These are phyloP conservation scores for Fraxinus cuspidata DNA, from an alignment of 257 asterid species.

Conservation along the genomic window DNA sequence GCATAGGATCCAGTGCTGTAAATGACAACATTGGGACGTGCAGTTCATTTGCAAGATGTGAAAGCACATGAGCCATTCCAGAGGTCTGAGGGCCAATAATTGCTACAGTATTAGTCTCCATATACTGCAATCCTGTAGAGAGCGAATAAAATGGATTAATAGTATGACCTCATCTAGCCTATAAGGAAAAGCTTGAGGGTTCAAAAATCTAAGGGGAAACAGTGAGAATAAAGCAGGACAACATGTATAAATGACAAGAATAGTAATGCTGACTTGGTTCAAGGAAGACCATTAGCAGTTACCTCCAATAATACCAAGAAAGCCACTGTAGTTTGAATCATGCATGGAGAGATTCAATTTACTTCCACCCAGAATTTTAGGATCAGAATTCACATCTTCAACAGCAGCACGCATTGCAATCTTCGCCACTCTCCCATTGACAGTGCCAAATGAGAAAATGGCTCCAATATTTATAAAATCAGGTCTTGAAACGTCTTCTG, in stretches of 20 bases:
- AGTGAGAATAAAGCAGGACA: neutral
- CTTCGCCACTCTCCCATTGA: slow-evolving; percentile 63
- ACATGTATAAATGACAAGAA: neutral
- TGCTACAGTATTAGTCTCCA: slow-evolving; percentile 75
- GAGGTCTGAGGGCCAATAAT: slow-evolving; percentile 86
- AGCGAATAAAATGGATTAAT: neutral
- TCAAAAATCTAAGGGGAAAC: neutral
- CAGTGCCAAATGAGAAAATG: slow-evolving; percentile 57
- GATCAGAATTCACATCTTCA: slow-evolving; percentile 69
- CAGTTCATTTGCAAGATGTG: slow-evolving; percentile 82
- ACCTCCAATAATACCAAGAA: slow-evolving; percentile 80
- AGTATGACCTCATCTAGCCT: neutral
- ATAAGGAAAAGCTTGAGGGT: neutral
- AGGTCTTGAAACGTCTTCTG: slow-evolving; percentile 32
- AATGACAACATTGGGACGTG: slow-evolving; percentile 84
- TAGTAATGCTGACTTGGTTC: neutral
- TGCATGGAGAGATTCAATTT: slow-evolving; percentile 51
- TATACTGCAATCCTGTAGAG: slow-evolving; percentile 60
- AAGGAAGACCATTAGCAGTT: slow-evolving; percentile 16
- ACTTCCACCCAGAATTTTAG: slow-evolving; percentile 54
- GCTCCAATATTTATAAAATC: slow-evolving; percentile 64
- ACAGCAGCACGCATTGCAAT: slow-evolving; percentile 85
- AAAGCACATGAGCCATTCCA: slow-evolving; percentile 74
- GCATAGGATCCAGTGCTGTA: slow-evolving; percentile 75
- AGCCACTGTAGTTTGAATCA: slow-evolving; percentile 72